Percentiles rank a stretch among this genome's conserved stretches.
phyloP scores from a whole-genome alignment of 192 early-diverging fungal species.

The Chytriomyces sp. region DNA sequence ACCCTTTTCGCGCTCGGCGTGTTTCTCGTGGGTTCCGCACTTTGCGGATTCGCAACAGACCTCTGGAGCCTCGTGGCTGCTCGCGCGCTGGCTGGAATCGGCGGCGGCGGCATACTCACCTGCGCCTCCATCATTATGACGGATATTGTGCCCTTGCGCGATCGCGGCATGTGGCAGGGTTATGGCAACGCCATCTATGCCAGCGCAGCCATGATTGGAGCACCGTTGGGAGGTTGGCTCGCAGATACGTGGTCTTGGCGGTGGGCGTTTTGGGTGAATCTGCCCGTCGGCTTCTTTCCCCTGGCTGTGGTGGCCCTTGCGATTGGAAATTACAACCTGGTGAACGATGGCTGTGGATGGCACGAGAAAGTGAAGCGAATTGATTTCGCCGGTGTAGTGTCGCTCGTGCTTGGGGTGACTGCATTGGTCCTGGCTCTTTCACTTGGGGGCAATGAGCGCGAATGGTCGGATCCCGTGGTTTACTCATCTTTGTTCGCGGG shows the following conservation, averaged over 20 bases:
- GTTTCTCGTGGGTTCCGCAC: constrained; percentile 15
- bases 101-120: constrained; percentile 25
- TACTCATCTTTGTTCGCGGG: too few relatives aligned
- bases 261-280: constrained; percentile 29
- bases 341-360: not conserved
- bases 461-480: too few relatives aligned
- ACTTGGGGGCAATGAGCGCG: too few relatives aligned
- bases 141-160: constrained; percentile 16
- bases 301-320: constrained; percentile 7
- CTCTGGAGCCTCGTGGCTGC: not conserved
- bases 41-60: constrained; percentile 1
- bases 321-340: constrained; percentile 1
- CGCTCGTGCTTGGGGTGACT: not conserved
- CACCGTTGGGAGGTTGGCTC: constrained; percentile 1
- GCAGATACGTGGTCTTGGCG: not conserved
- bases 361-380: not conserved
- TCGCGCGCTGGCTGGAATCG: constrained; percentile 17
- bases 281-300: constrained; percentile 18
- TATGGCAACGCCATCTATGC: constrained; percentile 24
- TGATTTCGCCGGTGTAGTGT: constrained; percentile 1
- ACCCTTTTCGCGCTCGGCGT: constrained; percentile 6
- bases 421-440: too few relatives aligned
- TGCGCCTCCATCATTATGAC: constrained; percentile 28
- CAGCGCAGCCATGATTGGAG: constrained; percentile 13
- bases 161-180: constrained; percentile 23